phyloP scores from a whole-genome alignment of 2,329 filamentous ascomycete species.

The Neophaeococcomyces mojaviensis region DNA sequence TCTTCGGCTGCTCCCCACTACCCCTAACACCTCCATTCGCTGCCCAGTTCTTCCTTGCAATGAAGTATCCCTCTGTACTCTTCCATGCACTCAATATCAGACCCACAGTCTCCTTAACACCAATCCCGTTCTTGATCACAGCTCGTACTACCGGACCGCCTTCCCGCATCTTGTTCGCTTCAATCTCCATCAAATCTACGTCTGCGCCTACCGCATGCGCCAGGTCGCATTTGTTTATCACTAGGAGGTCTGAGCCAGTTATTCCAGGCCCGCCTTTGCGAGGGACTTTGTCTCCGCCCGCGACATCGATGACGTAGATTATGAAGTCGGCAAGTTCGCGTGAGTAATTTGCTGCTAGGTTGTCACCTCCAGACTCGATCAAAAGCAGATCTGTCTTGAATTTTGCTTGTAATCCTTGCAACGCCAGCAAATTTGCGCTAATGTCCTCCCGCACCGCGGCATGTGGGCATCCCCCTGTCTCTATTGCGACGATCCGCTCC shows the following conservation, averaged over 20 bases:
- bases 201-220: slow-evolving; percentile 87
- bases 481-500: slow-evolving; percentile 82
- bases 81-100: slow-evolving; percentile 89
- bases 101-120: slow-evolving; percentile 77
- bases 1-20: slow-evolving; percentile 20
- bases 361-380: slow-evolving; percentile 94
- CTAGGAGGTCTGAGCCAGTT: slow-evolving; percentile 85
- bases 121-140: slow-evolving; percentile 88
- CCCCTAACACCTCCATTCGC: slow-evolving; percentile 29
- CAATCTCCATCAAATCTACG: slow-evolving; percentile 85
- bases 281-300: slow-evolving; percentile 92
- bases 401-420: slow-evolving; percentile 76
- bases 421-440: slow-evolving; percentile 80
- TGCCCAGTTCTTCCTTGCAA: slow-evolving; percentile 38
- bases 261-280: slow-evolving; percentile 94
- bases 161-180: slow-evolving; percentile 89
- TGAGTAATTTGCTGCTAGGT: slow-evolving; percentile 93
- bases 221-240: slow-evolving; percentile 96
- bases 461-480: slow-evolving; percentile 95
- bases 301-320: slow-evolving; percentile 97
- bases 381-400: slow-evolving; percentile 78
- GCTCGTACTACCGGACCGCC: slow-evolving; percentile 93
- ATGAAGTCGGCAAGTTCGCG: slow-evolving; percentile 95
- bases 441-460: slow-evolving; percentile 97
- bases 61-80: slow-evolving; percentile 64